These are phyloP conservation scores for Citrullus mucosospermus DNA, from an alignment of 306 rosid species.

Conservation along the genomic window DNA sequence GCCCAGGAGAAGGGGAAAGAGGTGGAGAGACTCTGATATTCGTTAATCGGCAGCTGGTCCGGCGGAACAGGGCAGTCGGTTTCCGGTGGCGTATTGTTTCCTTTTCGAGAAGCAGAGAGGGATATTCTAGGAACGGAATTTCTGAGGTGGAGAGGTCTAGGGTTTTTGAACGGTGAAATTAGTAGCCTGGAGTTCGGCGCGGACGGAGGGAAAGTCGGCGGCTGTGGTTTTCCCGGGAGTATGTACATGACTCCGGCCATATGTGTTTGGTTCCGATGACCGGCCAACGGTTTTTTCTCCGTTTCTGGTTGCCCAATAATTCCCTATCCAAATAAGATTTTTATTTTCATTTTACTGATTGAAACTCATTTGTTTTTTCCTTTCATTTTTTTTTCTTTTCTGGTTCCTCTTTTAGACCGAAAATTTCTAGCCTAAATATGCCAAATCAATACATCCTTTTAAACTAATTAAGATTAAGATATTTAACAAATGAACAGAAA, in stretches of 20 bases:
- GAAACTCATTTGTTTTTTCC: background rate
- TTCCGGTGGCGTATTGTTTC: constrained; percentile 36
- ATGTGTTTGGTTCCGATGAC: background rate
- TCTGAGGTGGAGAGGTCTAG: constrained; percentile 1
- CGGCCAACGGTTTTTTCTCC: background rate
- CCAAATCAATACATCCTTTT: too few relatives aligned
- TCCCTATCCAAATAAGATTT: background rate
- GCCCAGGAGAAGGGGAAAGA: constrained; percentile 94
- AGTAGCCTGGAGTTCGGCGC: constrained; percentile 1
- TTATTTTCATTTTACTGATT: background rate
- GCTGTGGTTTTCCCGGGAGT: background rate
- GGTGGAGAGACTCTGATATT: constrained; percentile 58
- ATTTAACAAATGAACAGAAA: too few relatives aligned
- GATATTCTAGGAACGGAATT: constrained; percentile 1
- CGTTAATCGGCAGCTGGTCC: constrained; percentile 79
- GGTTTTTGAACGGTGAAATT: background rate
- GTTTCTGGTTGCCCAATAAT: background rate
- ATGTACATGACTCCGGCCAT: constrained; percentile 27
- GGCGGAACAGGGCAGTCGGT: constrained; percentile 75
- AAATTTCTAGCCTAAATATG: background rate
- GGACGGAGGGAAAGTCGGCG: constrained; percentile 10
- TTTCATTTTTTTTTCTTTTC: background rate
- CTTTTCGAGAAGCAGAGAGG: constrained; percentile 19
- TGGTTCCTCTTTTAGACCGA: background rate
- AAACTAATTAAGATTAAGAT: too few relatives aligned